Base-by-base conservation (phyloP, 2,329 filamentous ascomycete genomes). In the Fusarium sororula region DNA sequence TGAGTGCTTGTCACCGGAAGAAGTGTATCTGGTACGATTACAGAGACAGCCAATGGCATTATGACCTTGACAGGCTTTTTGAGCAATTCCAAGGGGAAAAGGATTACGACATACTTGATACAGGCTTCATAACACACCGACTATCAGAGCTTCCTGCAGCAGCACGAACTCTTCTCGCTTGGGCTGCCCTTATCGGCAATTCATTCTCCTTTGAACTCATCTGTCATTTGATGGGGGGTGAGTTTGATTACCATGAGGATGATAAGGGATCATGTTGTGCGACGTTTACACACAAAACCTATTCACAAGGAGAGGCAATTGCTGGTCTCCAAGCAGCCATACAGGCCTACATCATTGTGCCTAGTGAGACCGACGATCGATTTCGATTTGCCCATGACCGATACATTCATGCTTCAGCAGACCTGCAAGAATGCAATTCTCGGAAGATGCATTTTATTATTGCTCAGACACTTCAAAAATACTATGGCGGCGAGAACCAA, bases 1-100 rank as follows among this genome's bases (percentile, higher is more conserved):
- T 98, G 9, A 94, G 94, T 78, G 92, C 93, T 7, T 97, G 94
- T 80, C 92, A 97, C 80, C 90, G 94, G 45, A 96, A 94, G 79
- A 92, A 92, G 75, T 97, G 94, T 80, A 93, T 98, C 56, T 97
- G 92, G 89, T 98, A 97, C 81, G 94, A 95, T 70, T 98, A 96
- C 87, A 91, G 91, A 75, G 90, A 92, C 73, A 93, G 91, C 53
- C 88, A 89, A 51, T 98, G 96, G 96, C 88, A 92, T 50, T 98
- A 92, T 80, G 93, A 97, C 78, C 84, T 98, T 17, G 95, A 98
- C 81, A 90, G 89, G 73, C 90, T 98, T 3, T 98, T 98, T 79
- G 91, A 92, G 53, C 91, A 97, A 73, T 97, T 98, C 77, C 90
- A 93, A 76, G 91, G 92, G 48, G 91, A 94, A 55, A 90, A 92